Evolutionary conservation across 129 eudicot species (phyloP).

Genomic region (Ambrosia trifida): DNA sequence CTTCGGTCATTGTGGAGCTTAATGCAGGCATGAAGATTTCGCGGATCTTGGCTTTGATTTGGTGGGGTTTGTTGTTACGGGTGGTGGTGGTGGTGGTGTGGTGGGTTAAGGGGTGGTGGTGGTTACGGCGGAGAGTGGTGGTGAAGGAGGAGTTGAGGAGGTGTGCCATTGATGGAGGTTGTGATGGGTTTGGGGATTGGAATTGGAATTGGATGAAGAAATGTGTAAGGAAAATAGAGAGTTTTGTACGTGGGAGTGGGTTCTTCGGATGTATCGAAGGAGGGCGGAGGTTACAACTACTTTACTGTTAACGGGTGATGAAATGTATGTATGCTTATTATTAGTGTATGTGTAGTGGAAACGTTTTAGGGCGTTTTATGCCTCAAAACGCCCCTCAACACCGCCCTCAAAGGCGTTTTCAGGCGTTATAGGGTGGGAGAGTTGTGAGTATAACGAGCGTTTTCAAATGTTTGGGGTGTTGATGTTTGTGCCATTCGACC

Average conservation of each 20-base stretch:
- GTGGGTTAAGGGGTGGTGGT: slow-evolving; percentile 5
- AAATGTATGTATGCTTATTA: slow-evolving; percentile 9
- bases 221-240: not conserved
- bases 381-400: too few relatives aligned
- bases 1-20: slow-evolving; percentile 97
- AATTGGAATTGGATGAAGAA: slow-evolving; percentile 11
- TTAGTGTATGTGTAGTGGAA: too few relatives aligned
- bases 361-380: too few relatives aligned
- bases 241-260: slow-evolving; percentile 10
- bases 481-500: too few relatives aligned
- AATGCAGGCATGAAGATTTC: slow-evolving; percentile 98
- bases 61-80: slow-evolving; percentile 16
- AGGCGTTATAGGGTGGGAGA: too few relatives aligned
- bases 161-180: slow-evolving; percentile 64
- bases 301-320: slow-evolving; percentile 43
- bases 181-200: too few relatives aligned
- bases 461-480: too few relatives aligned
- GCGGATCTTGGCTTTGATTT: slow-evolving; percentile 70
- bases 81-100: slow-evolving; percentile 12
- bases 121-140: slow-evolving; percentile 39
- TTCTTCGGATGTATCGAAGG: slow-evolving; percentile 60
- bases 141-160: slow-evolving; percentile 78
- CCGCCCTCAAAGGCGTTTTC: too few relatives aligned
- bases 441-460: too few relatives aligned
- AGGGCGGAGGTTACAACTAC: slow-evolving; percentile 72